Evolutionary conservation across 148 eudicot genomes (phyloP), one percentile per base, ranked within the genome.

Genomic region (Cornus suecica): DNA sequence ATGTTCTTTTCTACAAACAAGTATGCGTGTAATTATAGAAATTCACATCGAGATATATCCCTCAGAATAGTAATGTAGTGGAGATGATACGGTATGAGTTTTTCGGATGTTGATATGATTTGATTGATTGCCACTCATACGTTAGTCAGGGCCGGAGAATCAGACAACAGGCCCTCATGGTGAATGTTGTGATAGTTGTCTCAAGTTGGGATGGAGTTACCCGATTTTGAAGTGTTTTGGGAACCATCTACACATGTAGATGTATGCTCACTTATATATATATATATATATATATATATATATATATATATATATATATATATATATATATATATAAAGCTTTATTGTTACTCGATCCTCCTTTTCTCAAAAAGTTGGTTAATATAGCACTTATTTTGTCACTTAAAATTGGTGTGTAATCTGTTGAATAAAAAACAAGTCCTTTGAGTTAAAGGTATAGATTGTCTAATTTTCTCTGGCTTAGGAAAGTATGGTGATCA

Each of bases 1-100:
- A 95, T 37, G 91, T 95, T 68, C 98, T 95, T 70, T 93, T 95
- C 91, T 91, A 95, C 87, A 84, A 83, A 79, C 97, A 91, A 86
- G 82, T 87, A 10, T 88, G 52, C n/a, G 74, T 42, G 13, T 79
- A 32, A 74, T 29, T n/a, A 11, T 6, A 45, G 2, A 16, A 72
- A 20, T 31, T 25, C 45, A 42, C 23, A 7, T 24, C 58, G 34
- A 29, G 5, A 2, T 32, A 28, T 42, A 58, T 6, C 28, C 11
- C 60, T 32, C 68, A 14, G 34, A 58, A 58, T 20, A 31, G 76
- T 56, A 25, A 32, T 13, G 18, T 72, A 25, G 51, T 22, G 26
- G 14, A 67, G 31, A 41, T 13, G 18, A 68, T 73, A 37, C 9
- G 37, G 7, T 32, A 8, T 32, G 37, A 32, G 4, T 32, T 32